Percentiles rank a stretch among this genome's conserved stretches.
phyloP scores from a whole-genome alignment of 208 protist genomes.

The Leishmania mexicana region DNA sequence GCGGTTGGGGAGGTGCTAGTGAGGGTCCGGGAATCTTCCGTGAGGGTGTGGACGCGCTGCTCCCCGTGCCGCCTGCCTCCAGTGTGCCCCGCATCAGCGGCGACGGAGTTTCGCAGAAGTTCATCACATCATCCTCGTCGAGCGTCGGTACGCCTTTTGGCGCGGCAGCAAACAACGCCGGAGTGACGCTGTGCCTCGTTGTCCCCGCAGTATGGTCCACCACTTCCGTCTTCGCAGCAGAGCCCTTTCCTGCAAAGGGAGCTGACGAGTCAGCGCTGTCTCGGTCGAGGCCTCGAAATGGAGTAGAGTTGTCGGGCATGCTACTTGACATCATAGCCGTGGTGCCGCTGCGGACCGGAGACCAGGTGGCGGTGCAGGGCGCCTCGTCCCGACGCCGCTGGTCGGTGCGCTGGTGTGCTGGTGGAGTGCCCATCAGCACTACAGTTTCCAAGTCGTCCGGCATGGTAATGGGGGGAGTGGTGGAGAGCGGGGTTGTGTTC shows the following conservation, averaged over 20 bases:
- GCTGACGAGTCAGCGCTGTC: neutral
- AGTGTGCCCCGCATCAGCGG: neutral
- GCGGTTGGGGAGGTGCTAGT: conserved; percentile 15
- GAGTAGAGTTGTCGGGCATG: neutral
- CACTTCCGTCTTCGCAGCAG: neutral
- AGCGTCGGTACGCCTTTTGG: neutral
- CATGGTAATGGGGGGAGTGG: neutral
- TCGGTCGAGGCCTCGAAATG: neutral
- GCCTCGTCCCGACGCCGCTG: neutral
- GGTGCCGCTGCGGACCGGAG: conserved; percentile 4
- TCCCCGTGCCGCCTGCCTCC: neutral
- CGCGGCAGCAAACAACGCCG: neutral
- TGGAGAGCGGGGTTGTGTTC: neutral
- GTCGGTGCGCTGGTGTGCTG: neutral
- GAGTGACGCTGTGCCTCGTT: neutral
- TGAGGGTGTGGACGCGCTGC: neutral
- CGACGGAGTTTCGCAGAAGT: neutral
- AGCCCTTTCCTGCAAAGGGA: neutral
- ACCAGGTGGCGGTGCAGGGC: neutral
- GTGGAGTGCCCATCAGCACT: conserved; percentile 24
- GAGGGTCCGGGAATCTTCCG: neutral
- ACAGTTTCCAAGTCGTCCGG: conserved; percentile 23
- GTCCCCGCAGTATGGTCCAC: too few relatives aligned
- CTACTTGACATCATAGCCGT: neutral
- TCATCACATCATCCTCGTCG: conserved; percentile 1